Evolutionary conservation across 306 rosid species (phyloP).

Genomic region (Quercus glauca): DNA sequence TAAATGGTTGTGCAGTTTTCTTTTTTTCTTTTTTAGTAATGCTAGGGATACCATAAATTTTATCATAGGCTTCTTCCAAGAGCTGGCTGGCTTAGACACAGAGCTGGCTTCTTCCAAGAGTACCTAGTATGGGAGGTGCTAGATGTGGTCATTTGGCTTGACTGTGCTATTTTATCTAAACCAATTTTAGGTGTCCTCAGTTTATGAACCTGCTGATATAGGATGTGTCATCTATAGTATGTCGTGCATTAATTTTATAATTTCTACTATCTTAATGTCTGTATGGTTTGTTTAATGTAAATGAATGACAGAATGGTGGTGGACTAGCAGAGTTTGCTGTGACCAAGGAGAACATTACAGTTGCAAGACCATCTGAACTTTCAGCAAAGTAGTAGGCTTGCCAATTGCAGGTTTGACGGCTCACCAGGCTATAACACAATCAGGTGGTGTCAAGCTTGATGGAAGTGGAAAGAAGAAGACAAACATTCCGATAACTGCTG

Average conservation of each 20-base stretch:
- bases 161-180: neutral
- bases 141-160: too few relatives aligned
- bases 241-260: neutral
- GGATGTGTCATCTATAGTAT: neutral
- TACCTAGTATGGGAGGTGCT: too few relatives aligned
- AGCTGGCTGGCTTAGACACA: too few relatives aligned
- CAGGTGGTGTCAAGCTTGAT: conserved; percentile 50
- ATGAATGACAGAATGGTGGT: conserved; percentile 54
- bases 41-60: too few relatives aligned
- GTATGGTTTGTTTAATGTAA: neutral
- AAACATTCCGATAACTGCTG: conserved; percentile 77
- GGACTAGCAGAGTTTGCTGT: conserved; percentile 68
- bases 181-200: neutral
- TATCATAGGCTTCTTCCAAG: too few relatives aligned
- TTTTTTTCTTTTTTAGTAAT: too few relatives aligned
- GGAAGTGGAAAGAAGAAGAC: conserved; percentile 32
- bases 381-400: conserved; percentile 59
- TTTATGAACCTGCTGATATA: neutral
- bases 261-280: neutral
- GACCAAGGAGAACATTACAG: conserved; percentile 46
- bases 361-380: conserved; percentile 47
- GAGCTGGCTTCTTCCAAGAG: too few relatives aligned
- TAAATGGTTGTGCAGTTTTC: too few relatives aligned
- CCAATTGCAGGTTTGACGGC: conserved; percentile 70
- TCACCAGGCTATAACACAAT: conserved; percentile 55